These are phyloP conservation scores for Botrytis medusae DNA, from an alignment of 2,329 filamentous ascomycete genomes.

Conservation along the genomic window DNA sequence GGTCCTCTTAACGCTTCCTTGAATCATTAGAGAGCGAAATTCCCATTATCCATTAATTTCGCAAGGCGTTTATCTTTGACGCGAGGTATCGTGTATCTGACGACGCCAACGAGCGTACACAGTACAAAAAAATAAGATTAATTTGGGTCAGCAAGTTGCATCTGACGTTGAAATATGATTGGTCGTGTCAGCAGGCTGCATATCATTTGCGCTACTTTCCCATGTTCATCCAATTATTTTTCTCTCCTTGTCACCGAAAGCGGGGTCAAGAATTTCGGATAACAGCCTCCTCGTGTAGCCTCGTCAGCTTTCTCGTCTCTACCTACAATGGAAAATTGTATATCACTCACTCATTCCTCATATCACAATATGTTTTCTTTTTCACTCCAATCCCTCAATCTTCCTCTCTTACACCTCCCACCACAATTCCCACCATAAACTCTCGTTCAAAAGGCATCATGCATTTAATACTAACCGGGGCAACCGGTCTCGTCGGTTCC, in stretches of 20 bases:
- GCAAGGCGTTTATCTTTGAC: background rate
- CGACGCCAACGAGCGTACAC: background rate
- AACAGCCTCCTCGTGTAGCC: conserved; percentile 3
- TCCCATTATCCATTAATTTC: background rate
- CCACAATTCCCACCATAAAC: background rate
- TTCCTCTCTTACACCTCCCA: background rate
- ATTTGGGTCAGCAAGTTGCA: conserved; percentile 10
- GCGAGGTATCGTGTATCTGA: background rate
- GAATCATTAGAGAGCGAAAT: background rate
- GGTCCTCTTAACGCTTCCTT: background rate
- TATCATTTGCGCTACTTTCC: background rate
- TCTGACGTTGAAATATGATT: background rate
- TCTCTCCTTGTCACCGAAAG: background rate
- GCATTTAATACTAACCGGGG: conserved; percentile 68
- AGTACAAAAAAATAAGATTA: background rate
- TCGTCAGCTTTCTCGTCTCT: background rate
- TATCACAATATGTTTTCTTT: background rate
- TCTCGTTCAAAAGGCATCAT: conserved; percentile 41
- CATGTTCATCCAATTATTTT: background rate
- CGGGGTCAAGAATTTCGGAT: background rate
- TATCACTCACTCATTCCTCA: background rate
- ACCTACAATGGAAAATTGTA: background rate
- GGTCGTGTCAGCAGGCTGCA: conserved; percentile 11
- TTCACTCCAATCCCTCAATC: background rate
- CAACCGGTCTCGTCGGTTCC: conserved; percentile 65